A percentile compares a stretch with the other conserved stretches of the same genome.
These are phyloP conservation scores for Trichophyton equinum DNA, from an alignment of 2,329 filamentous ascomycete genomes.

Conservation along the genomic window DNA sequence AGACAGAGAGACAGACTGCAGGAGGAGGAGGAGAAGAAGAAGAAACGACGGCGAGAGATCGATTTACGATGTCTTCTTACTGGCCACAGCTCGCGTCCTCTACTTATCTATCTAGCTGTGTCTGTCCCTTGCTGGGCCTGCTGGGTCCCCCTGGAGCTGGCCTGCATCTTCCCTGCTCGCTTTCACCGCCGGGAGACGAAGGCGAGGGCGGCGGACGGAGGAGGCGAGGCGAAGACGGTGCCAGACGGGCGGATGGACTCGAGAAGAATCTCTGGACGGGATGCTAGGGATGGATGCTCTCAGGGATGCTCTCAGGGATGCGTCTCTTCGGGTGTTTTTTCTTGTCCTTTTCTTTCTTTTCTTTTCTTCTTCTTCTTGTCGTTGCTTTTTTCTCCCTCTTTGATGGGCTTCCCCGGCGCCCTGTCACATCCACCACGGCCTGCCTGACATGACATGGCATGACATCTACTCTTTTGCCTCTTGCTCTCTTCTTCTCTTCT, in stretches of 20 bases:
- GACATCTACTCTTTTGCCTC: neutral
- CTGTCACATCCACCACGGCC: neutral
- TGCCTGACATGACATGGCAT: neutral
- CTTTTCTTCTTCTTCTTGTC: neutral
- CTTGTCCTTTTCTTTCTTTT: neutral
- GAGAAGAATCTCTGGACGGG: neutral
- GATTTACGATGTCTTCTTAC: conserved; percentile 1
- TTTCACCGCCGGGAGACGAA: neutral
- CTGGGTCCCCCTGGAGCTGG: no score
- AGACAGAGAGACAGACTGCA: no score
- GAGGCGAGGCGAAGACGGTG: no score
- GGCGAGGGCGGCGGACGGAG: no score
- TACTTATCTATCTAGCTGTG: neutral
- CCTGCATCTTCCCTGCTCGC: neutral
- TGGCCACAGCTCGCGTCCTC: neutral
- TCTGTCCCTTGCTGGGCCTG: neutral
- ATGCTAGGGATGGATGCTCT: neutral
- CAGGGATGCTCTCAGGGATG: neutral
- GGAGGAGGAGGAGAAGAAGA: no score
- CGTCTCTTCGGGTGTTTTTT: neutral
- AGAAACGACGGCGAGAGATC: neutral
- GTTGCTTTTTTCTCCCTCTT: neutral
- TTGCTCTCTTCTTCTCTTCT: neutral
- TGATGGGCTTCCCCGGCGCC: neutral
- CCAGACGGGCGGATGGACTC: no score